phyloP scores from a whole-genome alignment of 1,284 basidiomycete genomes.

The Leccinum fallax region DNA sequence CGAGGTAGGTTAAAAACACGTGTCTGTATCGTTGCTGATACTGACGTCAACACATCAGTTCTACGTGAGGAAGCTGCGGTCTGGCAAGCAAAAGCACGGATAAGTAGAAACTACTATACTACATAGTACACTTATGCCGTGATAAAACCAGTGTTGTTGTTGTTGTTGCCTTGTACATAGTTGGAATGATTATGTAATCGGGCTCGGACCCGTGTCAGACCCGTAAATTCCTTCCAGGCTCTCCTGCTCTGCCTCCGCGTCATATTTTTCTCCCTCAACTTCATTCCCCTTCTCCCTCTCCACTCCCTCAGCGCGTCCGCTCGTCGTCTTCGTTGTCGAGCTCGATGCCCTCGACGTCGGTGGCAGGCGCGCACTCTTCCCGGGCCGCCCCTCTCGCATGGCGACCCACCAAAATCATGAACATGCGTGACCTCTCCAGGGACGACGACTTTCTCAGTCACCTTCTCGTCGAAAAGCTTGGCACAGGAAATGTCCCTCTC shows the following conservation, averaged over 20 bases:
- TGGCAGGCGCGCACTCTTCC: conserved; percentile 34
- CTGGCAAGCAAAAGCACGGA: conserved; percentile 89
- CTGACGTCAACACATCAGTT: conserved; percentile 55
- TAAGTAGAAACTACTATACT: not conserved
- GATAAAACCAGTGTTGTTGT: conserved; percentile 7
- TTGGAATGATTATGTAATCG: conserved; percentile 33
- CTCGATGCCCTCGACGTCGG: conserved; percentile 44
- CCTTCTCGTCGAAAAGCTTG: conserved; percentile 82
- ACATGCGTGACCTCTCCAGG: conserved; percentile 80
- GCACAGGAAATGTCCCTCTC: conserved; percentile 71
- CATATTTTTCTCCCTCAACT: conserved; percentile 17
- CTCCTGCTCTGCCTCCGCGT: conserved; percentile 38
- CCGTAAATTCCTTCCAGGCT: conserved; percentile 18
- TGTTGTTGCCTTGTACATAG: not conserved
- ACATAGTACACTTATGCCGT: too few relatives aligned
- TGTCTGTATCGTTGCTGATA: conserved; percentile 5
- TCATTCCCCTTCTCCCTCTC: conserved; percentile 5
- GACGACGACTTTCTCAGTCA: conserved; percentile 88
- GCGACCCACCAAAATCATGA: conserved; percentile 84
- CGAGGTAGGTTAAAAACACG: conserved; percentile 59
- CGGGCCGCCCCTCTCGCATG: conserved; percentile 47
- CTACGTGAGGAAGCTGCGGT: conserved; percentile 90
- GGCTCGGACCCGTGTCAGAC: conserved; percentile 26
- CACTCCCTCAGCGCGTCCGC: conserved; percentile 15
- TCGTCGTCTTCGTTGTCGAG: conserved; percentile 29